Evolutionary conservation across 805 yeast genomes (phyloP), one percentile per base, ranked within the genome.

Genomic region (Ogataea polymorpha): DNA sequence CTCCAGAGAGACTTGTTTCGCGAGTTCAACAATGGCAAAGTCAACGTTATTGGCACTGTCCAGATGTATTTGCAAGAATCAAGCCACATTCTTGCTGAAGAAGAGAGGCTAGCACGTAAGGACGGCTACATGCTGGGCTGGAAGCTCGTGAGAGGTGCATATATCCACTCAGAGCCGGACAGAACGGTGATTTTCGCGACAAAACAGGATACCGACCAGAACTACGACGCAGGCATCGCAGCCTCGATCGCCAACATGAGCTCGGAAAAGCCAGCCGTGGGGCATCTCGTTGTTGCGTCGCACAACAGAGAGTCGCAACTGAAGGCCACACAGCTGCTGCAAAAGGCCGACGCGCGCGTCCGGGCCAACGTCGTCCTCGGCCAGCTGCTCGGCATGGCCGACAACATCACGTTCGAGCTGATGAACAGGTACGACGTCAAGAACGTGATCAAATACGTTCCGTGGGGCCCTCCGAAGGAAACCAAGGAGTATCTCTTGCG

Each of bases 381-480:
- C 31, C 97, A 91, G 68, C 75, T 90, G 50, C 70, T 91, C 59
- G 98, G 98, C 26, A 91, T 90, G 97, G 95, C 96, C 37, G 98
- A 90, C 63, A 82, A 84, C 55, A 77, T 86, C 46, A 87, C 96
- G 18, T 74, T 75, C 60, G 87, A 85, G 51, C 72, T 90, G 56
- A 77, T 86, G 42, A 66, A 72, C 29, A 71, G 79, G 34, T 77
- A 84, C 50, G 71, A 77, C 32, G 85, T 77, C 32, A 78, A 74
- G 46, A 87, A 87, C 56, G 82, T 90, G 39, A 82, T 91, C 66
- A 91, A 91, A 67, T 90, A 91, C 61, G 96, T 90, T 48, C 95
- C 97, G 13, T 90, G 97, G 97, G 97, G 97, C 8, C 97, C 97
- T 24, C 95, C 96, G 41, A 66, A 79, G 52, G 97, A 91, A 67